Evolutionary conservation across 768 basidiomycete genomes (phyloP), one percentile per base, ranked within the genome.

Genomic region (Serendipita vermifera): DNA sequence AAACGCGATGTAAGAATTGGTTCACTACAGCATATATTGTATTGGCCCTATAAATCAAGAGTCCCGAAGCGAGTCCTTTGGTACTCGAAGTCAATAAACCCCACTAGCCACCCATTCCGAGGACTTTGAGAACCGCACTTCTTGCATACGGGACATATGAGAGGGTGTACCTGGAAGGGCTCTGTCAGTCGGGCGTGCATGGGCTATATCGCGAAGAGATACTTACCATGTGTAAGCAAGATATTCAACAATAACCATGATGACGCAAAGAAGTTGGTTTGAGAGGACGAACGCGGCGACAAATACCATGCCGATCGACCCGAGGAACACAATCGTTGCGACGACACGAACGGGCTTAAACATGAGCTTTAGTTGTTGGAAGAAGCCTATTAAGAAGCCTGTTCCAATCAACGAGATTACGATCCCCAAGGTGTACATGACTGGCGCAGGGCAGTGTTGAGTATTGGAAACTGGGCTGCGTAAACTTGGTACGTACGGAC

Each of bases 211-310:
- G 29, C 87, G 70, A 53, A 77, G 80, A 39, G 43, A 32, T 15
- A 62, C 65, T 67, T 86, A 93, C 90, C 91, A 96, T 20, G 84
- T 80, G 69, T 85, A 94, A 4, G 91, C 92, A 57, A 94, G 74
- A 68, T 87, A 94, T 68, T 93, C 83, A 68, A 96, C 73, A 69
- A 94, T 76, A 58, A 96, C 92, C 67, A 96, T 88, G 57, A 91
- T 51, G 15, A 62, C 36, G 14, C 40, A 54, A 13, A 61, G 20
- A 24, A 58, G 27, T 40, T 60, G 31, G 64, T 73, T 88, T 29
- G 62, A 15, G 17, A 91, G 66, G 15, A 85, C 87, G 67, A 93
- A 93, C 1, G 91, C 92, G 24, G 79, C 82, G 26, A 96, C 77
- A 57, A 94, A 90, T 53, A 91, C 82, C 59, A 94, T 77, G 6